Evolutionary conservation across 257 asterid genomes (phyloP), one percentile per base, ranked within the genome.

Genomic region (Anisodus acutangulus): DNA sequence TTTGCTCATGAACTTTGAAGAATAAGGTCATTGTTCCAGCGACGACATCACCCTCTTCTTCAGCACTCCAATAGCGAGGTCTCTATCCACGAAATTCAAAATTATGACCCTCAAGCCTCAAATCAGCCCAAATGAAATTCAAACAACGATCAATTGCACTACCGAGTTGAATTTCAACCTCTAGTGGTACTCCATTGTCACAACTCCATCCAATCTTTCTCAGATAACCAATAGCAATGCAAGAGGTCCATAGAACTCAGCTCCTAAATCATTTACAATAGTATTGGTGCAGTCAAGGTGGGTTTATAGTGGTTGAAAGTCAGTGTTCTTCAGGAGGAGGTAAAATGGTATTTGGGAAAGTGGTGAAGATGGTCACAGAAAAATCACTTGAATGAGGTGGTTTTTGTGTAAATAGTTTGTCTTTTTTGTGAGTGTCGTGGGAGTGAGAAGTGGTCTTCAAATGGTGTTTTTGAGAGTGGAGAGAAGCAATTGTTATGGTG

Each of bases 401-500:
- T 67, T 67, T 67, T 15, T 35, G 35, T 35, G 49, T 17, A 67
- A 67, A 3, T 31, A 1, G 0, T 69, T 39, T 31, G 35, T 31
- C 39, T 26, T 39, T 39, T 69, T 39, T 69, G 78, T 39, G 78
- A 69, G 53, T 39, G 26, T 69, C 8, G 53, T 69, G 78, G 13
- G 15, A 69, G 31, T 69, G 78, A 39, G 78, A 39, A 17, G 15
- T 67, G 74, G 45, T 37, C 49, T 37, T 67, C 22, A 31, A 31
- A 31, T 31, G 35, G 35, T 31, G 35, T 31, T 31, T 31, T 31
- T 31, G 35, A 31, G 49, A 67, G 22, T 67, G 49, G 74, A 35
- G 74, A 67, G 19, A 67, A 67, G 13, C 49, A 67, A 67, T 31
- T 67, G 7, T 67, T 37, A 67, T 67, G 74, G 49, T 67, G 74